Conservation (phyloP, 2,329 filamentous ascomycete species). For the Trichoderma harzianum region DNA sequence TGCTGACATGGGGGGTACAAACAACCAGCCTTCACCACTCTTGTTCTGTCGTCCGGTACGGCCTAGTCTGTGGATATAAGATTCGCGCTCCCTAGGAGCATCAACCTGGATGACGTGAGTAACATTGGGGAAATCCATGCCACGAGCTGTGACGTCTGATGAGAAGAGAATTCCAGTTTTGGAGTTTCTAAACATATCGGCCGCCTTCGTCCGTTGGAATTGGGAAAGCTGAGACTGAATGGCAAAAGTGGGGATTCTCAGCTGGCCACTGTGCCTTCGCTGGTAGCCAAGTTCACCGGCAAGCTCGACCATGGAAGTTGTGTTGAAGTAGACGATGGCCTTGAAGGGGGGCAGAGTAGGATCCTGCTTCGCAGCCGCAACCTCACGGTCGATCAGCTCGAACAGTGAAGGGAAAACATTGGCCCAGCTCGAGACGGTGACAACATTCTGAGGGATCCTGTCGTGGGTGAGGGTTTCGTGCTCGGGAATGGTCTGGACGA, state of each 20-base stretch:
- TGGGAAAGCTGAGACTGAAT: constrained; percentile 83
- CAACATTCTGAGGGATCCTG: constrained; percentile 74
- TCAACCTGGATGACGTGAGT: constrained; percentile 77
- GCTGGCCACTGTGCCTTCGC: constrained; percentile 37
- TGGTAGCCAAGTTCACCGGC: constrained; percentile 53
- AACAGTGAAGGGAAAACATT: constrained; percentile 74
- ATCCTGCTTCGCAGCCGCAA: constrained; percentile 41
- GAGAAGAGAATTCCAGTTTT: constrained; percentile 66
- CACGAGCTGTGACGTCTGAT: constrained; percentile 75
- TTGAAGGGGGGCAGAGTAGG: constrained; percentile 67
- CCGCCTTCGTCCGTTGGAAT: constrained; percentile 61
- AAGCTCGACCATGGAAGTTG: constrained; percentile 68
- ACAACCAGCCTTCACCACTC: constrained; percentile 66
- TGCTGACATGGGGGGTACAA: constrained; percentile 57
- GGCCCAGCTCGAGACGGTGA: constrained; percentile 64
- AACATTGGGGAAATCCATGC: constrained; percentile 79
- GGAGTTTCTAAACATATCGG: constrained; percentile 68
- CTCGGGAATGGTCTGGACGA: constrained; percentile 80
- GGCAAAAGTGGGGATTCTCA: constrained; percentile 40
- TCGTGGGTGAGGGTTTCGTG: constrained; percentile 84
- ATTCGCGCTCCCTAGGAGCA: constrained; percentile 60
- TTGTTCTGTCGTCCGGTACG: constrained; percentile 74
- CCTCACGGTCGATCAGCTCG: constrained; percentile 67
- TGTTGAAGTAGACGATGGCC: constrained; percentile 90
- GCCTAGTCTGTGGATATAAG: constrained; percentile 74